These are phyloP conservation scores for Aspergillus sp. DNA, from an alignment of 2,329 filamentous ascomycete genomes.

Conservation along the genomic window DNA sequence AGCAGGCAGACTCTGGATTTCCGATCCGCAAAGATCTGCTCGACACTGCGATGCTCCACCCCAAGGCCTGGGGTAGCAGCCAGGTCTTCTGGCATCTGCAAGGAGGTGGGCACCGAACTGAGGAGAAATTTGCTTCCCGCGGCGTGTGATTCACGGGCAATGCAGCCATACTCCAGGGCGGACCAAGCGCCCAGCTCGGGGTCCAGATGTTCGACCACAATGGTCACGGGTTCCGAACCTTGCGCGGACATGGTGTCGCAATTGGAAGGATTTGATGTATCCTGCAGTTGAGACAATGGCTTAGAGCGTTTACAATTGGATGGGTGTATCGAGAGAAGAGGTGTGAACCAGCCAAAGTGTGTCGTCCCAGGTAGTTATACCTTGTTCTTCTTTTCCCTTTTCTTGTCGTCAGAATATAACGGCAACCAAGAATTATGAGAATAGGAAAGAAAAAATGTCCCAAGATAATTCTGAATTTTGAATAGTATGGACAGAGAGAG, in stretches of 20 bases:
- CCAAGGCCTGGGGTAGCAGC: slow-evolving; percentile 63
- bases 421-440: background rate
- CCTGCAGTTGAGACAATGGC: slow-evolving; percentile 1
- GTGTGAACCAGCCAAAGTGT: background rate
- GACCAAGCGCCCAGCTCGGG: slow-evolving; percentile 94
- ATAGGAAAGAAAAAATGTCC: background rate
- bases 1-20: slow-evolving; percentile 83
- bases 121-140: slow-evolving; percentile 72
- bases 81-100: slow-evolving; percentile 63
- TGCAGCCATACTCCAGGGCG: slow-evolving; percentile 84
- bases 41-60: slow-evolving; percentile 75
- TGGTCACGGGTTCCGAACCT: slow-evolving; percentile 61
- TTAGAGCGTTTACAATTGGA: background rate
- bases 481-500: background rate
- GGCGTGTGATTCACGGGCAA: slow-evolving; percentile 75
- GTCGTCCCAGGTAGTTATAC: background rate
- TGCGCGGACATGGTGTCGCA: slow-evolving; percentile 27
- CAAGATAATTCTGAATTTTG: background rate
- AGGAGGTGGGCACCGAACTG: slow-evolving; percentile 71
- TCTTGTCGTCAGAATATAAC: background rate
- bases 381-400: background rate
- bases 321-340: background rate
- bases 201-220: slow-evolving; percentile 96
- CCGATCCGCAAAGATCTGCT: slow-evolving; percentile 72
- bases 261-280: background rate